A percentile compares a stretch with the other conserved stretches of the same genome.
phyloP scores from a whole-genome alignment of 148 eudicot genomes.

The Vaccinium myrtillus region DNA sequence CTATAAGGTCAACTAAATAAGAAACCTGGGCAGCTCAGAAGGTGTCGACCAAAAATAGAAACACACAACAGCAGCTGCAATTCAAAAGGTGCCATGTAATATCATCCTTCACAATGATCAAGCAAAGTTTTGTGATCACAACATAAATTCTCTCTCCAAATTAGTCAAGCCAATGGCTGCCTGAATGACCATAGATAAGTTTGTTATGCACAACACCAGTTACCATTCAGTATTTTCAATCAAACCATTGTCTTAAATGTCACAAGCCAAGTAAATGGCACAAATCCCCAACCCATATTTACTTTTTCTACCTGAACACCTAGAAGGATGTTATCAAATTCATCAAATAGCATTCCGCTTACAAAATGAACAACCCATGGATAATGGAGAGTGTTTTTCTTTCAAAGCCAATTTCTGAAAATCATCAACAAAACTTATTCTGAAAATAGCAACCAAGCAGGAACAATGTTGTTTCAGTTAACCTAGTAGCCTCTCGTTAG shows the following conservation, averaged over 20 bases:
- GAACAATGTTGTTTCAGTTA: background rate
- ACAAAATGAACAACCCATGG: background rate
- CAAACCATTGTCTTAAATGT: background rate
- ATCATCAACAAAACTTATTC: background rate
- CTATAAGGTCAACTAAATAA: background rate
- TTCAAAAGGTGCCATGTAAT: conserved; percentile 2
- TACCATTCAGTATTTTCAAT: background rate
- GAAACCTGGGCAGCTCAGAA: background rate
- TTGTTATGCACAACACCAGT: background rate
- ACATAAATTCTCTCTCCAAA: background rate
- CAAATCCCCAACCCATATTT: background rate
- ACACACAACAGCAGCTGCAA: background rate
- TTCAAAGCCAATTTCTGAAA: background rate
- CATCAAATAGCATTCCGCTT: background rate
- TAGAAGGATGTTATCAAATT: background rate
- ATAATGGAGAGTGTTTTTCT: background rate
- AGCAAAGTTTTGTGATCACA: background rate
- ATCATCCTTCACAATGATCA: background rate
- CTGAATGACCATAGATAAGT: background rate
- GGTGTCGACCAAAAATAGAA: background rate
- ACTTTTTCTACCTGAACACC: background rate
- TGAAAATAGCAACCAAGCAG: background rate
- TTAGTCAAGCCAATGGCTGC: background rate
- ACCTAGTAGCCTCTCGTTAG: background rate
- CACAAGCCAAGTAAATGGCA: background rate